These are phyloP conservation scores for Arbutus unedo DNA, from an alignment of 148 eudicot species.

Conservation along the genomic window DNA sequence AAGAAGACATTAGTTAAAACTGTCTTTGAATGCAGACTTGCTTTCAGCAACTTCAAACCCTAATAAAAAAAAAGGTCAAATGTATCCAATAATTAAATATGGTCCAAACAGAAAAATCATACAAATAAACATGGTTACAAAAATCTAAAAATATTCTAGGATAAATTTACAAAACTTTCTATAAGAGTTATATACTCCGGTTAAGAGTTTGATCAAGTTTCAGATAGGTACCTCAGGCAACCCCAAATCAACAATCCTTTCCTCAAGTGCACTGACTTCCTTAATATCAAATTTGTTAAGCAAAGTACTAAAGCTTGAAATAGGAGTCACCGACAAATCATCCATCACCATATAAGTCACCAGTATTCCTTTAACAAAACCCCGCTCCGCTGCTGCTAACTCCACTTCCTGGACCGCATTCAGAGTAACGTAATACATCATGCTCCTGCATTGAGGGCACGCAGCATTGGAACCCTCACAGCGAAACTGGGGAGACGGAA, in stretches of 20 bases:
- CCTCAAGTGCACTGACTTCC: neutral
- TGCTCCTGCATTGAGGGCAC: neutral
- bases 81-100: neutral
- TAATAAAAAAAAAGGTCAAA: neutral
- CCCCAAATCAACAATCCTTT: neutral
- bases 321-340: neutral
- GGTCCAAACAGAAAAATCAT: no score
- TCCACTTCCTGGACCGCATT: no score
- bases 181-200: no score
- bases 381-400: neutral
- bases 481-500: no score
- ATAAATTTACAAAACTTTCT: no score
- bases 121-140: no score
- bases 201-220: no score
- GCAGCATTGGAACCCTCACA: neutral
- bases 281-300: neutral
- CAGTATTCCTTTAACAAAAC: constrained; percentile 17
- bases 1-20: constrained; percentile 10
- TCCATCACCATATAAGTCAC: constrained; percentile 36
- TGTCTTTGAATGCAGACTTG: neutral
- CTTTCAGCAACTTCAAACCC: constrained; percentile 16
- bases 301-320: neutral
- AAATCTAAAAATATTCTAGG: no score
- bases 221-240: neutral
- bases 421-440: no score